These are phyloP conservation scores for Acanthamoeba triangularis DNA, from an alignment of 208 protist species.

Conservation along the genomic window DNA sequence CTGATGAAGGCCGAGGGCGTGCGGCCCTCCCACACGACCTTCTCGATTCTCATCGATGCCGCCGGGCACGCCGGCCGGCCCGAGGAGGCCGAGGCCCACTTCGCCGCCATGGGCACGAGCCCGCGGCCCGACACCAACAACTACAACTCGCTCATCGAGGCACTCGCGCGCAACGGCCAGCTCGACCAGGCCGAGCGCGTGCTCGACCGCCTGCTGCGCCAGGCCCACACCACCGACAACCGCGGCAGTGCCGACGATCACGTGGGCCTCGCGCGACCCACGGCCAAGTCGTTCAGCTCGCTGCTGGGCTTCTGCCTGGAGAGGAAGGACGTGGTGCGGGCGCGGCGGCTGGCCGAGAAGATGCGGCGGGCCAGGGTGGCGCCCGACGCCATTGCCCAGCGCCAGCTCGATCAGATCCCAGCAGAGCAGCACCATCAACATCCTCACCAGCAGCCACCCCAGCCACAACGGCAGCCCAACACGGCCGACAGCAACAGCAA, in stretches of 20 bases:
- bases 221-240: neutral
- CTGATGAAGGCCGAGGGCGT: neutral
- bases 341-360: neutral
- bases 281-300: slow-evolving; percentile 41
- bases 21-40: neutral
- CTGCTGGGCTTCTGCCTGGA: neutral
- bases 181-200: neutral
- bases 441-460: too few species aligned
- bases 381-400: neutral
- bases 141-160: slow-evolving; percentile 58
- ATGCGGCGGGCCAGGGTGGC: neutral
- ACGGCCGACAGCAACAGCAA: too few species aligned
- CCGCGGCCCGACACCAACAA: slow-evolving; percentile 28
- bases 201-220: neutral
- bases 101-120: neutral
- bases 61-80: neutral
- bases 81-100: neutral
- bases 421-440: too few species aligned
- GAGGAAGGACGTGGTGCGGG: neutral
- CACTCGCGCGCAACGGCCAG: slow-evolving; percentile 38
- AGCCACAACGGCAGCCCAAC: too few species aligned
- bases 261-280: neutral
- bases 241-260: neutral
- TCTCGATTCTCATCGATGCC: neutral
- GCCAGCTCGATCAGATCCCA: neutral